A percentile compares a stretch with the other conserved stretches of the same genome.
phyloP scores from a whole-genome alignment of 2,329 filamentous ascomycete species.

The Ophiostoma himal-ulmi region DNA sequence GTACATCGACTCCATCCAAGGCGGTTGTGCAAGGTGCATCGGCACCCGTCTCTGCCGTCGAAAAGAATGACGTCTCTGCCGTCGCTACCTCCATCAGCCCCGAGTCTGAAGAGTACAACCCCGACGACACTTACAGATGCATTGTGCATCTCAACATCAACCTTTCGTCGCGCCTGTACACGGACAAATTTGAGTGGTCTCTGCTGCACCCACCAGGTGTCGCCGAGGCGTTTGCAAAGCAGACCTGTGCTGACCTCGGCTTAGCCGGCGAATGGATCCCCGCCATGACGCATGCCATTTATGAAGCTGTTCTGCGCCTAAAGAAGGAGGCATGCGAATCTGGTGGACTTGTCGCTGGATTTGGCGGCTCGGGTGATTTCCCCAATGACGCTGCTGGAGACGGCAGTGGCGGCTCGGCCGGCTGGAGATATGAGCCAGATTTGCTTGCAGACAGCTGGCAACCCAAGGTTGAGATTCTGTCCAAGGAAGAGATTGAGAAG shows the following conservation, averaged over 20 bases:
- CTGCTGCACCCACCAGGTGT: constrained; percentile 85
- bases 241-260: constrained; percentile 88
- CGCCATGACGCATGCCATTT: constrained; percentile 91
- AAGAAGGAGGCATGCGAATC: constrained; percentile 97
- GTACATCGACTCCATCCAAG: background rate
- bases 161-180: constrained; percentile 83
- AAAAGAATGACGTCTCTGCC: constrained; percentile 54
- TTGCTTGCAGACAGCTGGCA: constrained; percentile 80
- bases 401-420: constrained; percentile 47
- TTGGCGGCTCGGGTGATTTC: constrained; percentile 56
- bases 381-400: constrained; percentile 75
- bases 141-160: constrained; percentile 89
- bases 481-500: constrained; percentile 96
- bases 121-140: constrained; percentile 91
- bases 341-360: constrained; percentile 73
- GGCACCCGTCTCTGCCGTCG: background rate
- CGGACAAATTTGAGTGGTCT: constrained; percentile 98
- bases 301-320: constrained; percentile 82
- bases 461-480: constrained; percentile 72
- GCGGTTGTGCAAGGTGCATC: background rate
- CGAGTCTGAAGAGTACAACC: constrained; percentile 71
- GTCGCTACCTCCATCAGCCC: constrained; percentile 58
- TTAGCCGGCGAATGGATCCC: constrained; percentile 89
- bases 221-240: constrained; percentile 84
- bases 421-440: constrained; percentile 94